Conservation (phyloP, 176 grass and related monocot species). For the Rhynchospora breviuscula region DNA sequence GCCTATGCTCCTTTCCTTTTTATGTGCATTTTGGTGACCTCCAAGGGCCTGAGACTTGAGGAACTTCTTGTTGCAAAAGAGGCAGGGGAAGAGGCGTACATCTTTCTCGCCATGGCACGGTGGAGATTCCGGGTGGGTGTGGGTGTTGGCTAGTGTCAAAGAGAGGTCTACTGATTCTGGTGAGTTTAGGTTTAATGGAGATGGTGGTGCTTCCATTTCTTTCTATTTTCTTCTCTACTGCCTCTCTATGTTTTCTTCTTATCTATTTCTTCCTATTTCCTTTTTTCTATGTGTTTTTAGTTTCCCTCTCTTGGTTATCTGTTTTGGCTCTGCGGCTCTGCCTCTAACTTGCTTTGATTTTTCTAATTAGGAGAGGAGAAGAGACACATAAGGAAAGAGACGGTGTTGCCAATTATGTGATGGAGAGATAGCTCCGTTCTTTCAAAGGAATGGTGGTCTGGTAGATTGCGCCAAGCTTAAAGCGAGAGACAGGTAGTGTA, state of each 20-base stretch:
- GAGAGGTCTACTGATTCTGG: slow-evolving; percentile 24
- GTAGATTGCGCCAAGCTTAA: background rate
- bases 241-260: background rate
- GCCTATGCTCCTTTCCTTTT: slow-evolving; percentile 66
- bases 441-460: background rate
- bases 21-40: slow-evolving; percentile 95
- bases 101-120: slow-evolving; percentile 20
- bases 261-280: background rate
- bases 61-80: slow-evolving; percentile 98
- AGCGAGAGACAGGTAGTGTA: background rate
- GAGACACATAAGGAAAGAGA: slow-evolving; percentile 5
- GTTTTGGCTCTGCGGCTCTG: background rate
- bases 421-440: background rate
- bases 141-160: background rate
- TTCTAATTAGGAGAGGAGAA: background rate
- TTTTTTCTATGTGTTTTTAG: background rate
- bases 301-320: background rate
- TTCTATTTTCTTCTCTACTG: background rate
- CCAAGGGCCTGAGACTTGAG: slow-evolving; percentile 97
- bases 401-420: slow-evolving; percentile 12
- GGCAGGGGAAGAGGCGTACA: slow-evolving; percentile 83
- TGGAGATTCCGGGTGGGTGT: background rate
- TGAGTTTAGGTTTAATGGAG: background rate
- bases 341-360: background rate
- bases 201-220: background rate